Percentiles rank a stretch among this genome's conserved stretches.
These are phyloP conservation scores for Gaertneriomyces semiglobifer DNA, from an alignment of 192 early-diverging fungal species.

Conservation along the genomic window DNA sequence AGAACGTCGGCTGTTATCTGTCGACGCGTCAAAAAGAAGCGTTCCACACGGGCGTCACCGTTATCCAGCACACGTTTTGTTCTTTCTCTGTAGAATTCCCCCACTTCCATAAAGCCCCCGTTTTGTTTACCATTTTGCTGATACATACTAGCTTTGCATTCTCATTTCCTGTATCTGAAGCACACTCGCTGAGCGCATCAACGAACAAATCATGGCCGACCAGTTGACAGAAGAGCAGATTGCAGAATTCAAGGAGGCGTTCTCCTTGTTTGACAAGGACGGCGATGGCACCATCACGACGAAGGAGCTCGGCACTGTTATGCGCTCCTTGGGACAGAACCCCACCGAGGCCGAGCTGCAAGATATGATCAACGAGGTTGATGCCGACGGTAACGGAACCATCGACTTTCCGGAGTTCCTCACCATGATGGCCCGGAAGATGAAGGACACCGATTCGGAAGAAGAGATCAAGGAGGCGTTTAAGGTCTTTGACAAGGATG, in stretches of 20 bases:
- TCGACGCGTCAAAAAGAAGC: too few relatives aligned
- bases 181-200: too few relatives aligned
- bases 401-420: constrained; percentile 96
- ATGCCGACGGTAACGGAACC: constrained; percentile 88
- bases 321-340: constrained; percentile 88
- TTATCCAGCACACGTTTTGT: too few relatives aligned
- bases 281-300: constrained; percentile 87
- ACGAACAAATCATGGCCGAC: constrained; percentile 50
- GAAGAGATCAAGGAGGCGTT: constrained; percentile 93
- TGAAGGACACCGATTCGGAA: constrained; percentile 77
- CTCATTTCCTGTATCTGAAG: too few relatives aligned
- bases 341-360: constrained; percentile 90
- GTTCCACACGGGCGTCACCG: too few relatives aligned
- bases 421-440: constrained; percentile 87
- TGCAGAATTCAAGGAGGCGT: constrained; percentile 75
- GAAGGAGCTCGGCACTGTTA: constrained; percentile 88
- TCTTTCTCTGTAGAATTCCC: too few relatives aligned
- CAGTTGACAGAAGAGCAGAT: constrained; percentile 76
- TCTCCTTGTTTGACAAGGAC: constrained; percentile 87
- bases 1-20: too few relatives aligned
- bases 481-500: constrained; percentile 93
- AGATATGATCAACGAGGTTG: constrained; percentile 94
- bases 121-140: too few relatives aligned
- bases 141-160: too few relatives aligned
- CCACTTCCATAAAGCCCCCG: too few relatives aligned